These are phyloP conservation scores for Melocanna baccifera DNA, from an alignment of 176 grass and related monocot species.

Conservation along the genomic window DNA sequence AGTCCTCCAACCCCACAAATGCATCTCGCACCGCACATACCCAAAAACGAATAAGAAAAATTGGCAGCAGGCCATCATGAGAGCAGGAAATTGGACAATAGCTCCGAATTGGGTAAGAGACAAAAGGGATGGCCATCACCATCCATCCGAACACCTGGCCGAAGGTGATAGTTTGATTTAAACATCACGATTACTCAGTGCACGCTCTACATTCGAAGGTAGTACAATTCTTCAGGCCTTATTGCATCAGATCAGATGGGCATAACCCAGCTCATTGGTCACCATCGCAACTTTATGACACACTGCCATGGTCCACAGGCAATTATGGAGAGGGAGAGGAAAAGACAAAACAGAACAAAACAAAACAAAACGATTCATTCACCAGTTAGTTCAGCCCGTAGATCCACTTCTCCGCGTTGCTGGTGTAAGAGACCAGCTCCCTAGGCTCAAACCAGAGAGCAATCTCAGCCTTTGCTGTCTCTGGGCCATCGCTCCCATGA, in stretches of 20 bases:
- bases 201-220: constrained; percentile 30
- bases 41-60: background rate
- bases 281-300: constrained; percentile 26
- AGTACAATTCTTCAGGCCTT: constrained; percentile 22
- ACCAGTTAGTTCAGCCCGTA: constrained; percentile 57
- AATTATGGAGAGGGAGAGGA: constrained; percentile 15
- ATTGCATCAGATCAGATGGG: background rate
- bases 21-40: background rate
- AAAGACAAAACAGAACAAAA: background rate
- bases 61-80: background rate
- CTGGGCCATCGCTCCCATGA: constrained; percentile 82
- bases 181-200: constrained; percentile 33
- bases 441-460: constrained; percentile 71
- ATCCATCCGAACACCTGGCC: constrained; percentile 5
- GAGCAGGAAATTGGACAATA: background rate
- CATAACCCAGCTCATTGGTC: constrained; percentile 11
- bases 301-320: constrained; percentile 11
- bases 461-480: constrained; percentile 89
- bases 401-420: constrained; percentile 75
- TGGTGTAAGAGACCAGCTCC: constrained; percentile 78
- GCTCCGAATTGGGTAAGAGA: background rate
- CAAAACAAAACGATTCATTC: background rate
- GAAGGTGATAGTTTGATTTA: constrained; percentile 19
- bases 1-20: background rate
- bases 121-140: background rate